phyloP scores from a whole-genome alignment of 2,329 filamentous ascomycete genomes.

The Tolypocladium ophioglossoides region DNA sequence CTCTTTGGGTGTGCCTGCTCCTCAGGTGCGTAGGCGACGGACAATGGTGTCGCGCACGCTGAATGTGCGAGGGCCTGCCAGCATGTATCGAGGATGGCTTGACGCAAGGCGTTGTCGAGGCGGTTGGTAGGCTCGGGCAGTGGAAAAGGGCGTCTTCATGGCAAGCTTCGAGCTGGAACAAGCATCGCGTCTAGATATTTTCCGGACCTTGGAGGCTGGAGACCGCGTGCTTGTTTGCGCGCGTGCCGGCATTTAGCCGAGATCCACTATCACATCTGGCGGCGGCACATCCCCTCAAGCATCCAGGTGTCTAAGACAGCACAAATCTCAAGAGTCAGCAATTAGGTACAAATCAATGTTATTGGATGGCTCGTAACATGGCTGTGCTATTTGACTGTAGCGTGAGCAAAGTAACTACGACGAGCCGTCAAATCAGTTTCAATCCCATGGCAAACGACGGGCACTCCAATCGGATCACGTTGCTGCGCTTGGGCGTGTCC shows the following conservation, averaged over 20 bases:
- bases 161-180: background rate
- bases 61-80: background rate
- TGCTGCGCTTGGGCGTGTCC: no score
- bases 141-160: background rate
- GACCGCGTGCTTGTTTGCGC: no score
- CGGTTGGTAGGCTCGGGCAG: background rate
- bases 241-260: conserved; percentile 6
- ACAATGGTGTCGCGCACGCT: background rate
- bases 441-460: background rate
- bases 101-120: background rate
- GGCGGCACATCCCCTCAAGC: background rate
- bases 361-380: background rate
- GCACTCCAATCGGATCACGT: no score
- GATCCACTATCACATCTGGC: background rate
- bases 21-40: background rate
- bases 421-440: background rate
- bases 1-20: background rate
- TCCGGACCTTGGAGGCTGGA: conserved; percentile 5
- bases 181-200: conserved; percentile 11
- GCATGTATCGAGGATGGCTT: background rate
- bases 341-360: background rate
- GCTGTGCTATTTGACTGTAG: background rate
- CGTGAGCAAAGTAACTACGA: no score
- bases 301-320: background rate
- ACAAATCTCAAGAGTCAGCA: no score